Evolutionary conservation across 192 early-diverging fungal genomes (phyloP), one percentile per base, ranked within the genome.

Genomic region (Podila clonocystis): DNA sequence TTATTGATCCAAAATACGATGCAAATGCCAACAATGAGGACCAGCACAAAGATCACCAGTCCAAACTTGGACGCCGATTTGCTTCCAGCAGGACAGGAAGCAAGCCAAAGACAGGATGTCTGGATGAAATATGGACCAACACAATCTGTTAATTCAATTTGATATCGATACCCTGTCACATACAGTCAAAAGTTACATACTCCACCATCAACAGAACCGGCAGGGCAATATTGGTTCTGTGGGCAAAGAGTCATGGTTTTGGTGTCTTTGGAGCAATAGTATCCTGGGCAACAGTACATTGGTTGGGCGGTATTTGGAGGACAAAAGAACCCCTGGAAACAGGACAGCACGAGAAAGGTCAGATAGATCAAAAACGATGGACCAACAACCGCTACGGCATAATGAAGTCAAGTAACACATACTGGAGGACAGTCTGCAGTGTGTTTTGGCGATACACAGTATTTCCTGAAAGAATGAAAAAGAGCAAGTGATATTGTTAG

Each of bases 271-370:
- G 85, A 86, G 70, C 91, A 91, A 45, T 87, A 88, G 64, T 85
- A 90, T 19, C 90, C 89, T 0, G 71, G 52, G 58, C 86, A 89
- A 68, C 92, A 93, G 65, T 90, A 89, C 61, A 85, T 66, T 9
- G 92, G 91, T 62, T 91, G 83, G 19, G 83, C 82, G 6, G 87
- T 82, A 38, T 88, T 84, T 2, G 68, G 41, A 12, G 86, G 87
- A 82, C 88, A 88, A 57, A 73, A 83, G 74, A 89, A 90, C 2
- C 89, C 85, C 41, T 45, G 41, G 1, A 17, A 45, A 45, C 2
- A 12, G 2, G 41, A 45, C 15, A 45, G 15, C 15, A 12, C 0
- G 41, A 45, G 41, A 45, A 45, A 45, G 13, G 41, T 12, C 15
- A 45, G 41, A 45, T 15, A 17, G 12, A 45, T 41, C 12, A 41